Evolutionary conservation across 2,329 filamentous ascomycete species (phyloP).

Genomic region (Coniella vitis): DNA sequence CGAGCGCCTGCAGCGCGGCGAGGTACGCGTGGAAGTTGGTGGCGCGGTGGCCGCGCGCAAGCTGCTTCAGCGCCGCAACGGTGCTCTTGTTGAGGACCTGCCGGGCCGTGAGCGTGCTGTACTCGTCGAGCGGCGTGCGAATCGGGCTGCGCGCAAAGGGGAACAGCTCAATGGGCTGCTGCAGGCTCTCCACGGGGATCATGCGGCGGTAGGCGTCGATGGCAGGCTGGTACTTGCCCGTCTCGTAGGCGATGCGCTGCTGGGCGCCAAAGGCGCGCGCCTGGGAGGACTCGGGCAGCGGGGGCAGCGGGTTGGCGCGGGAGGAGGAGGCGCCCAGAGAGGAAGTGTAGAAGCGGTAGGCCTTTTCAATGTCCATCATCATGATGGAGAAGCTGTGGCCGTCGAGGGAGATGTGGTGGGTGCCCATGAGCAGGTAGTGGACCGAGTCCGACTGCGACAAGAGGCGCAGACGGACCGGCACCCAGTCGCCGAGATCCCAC

Average conservation of each 20-base stretch:
- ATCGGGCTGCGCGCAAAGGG: too few species aligned
- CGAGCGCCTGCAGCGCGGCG: slow-evolving; percentile 30
- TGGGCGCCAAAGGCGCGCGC: too few species aligned
- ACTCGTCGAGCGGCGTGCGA: too few species aligned
- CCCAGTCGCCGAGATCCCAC: not conserved
- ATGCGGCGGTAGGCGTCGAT: too few species aligned
- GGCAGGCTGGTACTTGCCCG: too few species aligned
- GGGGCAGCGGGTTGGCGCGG: not conserved
- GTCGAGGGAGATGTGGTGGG: slow-evolving; percentile 4
- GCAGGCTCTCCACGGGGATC: too few species aligned
- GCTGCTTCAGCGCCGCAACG: not conserved
- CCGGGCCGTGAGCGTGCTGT: too few species aligned
- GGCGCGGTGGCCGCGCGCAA: too few species aligned
- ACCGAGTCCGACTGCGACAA: slow-evolving; percentile 24
- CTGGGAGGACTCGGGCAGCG: too few species aligned
- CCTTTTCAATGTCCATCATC: not conserved
- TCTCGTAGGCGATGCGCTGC: too few species aligned
- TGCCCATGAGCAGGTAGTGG: slow-evolving; percentile 33
- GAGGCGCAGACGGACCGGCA: slow-evolving; percentile 16
- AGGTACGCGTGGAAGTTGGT: slow-evolving; percentile 39
- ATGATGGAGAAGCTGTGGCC: not conserved
- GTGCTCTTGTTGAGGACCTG: too few species aligned
- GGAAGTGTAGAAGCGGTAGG: not conserved
- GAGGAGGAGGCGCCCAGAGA: not conserved
- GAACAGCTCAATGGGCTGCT: too few species aligned